phyloP scores from a whole-genome alignment of 2,329 filamentous ascomycete genomes.

The Dryadomyces quercivorus region DNA sequence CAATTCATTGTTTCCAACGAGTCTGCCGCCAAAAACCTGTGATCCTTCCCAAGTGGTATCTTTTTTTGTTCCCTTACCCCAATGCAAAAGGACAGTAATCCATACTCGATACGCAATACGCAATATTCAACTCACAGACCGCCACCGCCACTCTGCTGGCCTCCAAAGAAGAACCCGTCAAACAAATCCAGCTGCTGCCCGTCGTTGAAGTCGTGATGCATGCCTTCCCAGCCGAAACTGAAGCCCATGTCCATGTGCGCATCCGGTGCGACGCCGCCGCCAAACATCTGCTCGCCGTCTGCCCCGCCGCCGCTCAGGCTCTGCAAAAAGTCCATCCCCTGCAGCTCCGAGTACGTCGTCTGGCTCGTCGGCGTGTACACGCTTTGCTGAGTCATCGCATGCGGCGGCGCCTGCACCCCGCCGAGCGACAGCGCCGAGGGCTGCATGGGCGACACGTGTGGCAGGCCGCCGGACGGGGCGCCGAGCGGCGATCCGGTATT shows the following conservation, averaged over 20 bases:
- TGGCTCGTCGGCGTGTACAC: conserved; percentile 14
- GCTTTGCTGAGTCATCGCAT: conserved; percentile 8
- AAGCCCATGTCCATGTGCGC: conserved; percentile 52
- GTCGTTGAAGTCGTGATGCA: conserved; percentile 51
- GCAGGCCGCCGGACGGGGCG: background rate
- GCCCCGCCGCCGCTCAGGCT: conserved; percentile 19
- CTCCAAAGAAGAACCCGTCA: conserved; percentile 62
- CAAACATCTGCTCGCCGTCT: conserved; percentile 1
- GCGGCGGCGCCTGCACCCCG: conserved; percentile 22
- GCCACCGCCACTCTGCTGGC: conserved; percentile 26
- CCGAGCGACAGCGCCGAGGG: conserved; percentile 10
- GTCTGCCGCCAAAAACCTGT: background rate
- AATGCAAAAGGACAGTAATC: background rate
- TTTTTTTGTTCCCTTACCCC: background rate
- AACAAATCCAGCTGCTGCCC: conserved; percentile 53
- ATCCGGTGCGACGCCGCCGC: conserved; percentile 23
- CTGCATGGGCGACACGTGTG: conserved; percentile 5
- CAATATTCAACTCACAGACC: background rate
- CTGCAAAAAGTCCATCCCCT: conserved; percentile 42
- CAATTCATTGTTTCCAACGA: too few relatives aligned
- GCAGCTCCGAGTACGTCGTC: conserved; percentile 34
- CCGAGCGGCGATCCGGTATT: background rate
- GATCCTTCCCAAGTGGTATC: background rate
- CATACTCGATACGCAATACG: background rate
- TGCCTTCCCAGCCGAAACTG: conserved; percentile 51